Base-by-base conservation (phyloP, 345 rosid genomes). In the Ailanthus altissimus region DNA sequence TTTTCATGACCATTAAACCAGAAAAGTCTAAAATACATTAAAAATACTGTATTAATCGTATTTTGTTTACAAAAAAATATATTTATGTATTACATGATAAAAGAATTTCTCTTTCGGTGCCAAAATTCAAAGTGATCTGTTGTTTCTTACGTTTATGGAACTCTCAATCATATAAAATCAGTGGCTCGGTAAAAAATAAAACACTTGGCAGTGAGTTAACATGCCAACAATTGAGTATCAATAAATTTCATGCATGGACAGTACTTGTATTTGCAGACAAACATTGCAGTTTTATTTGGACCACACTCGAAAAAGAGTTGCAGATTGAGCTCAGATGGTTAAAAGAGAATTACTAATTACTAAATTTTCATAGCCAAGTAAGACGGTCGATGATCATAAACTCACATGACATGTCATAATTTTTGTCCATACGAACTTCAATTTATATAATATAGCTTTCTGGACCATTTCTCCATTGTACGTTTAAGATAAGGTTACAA, bases 401-500 rank as follows among this genome's bases (percentile, higher is more conserved):
- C 21, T 14, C 53, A 12, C 1, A 10, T 25, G 40, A 47, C 36
- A 47, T 49, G 23, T 67, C 40, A 46, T 6, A 14, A 2, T 47
- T 46, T 18, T 32, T 36, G 46, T 36, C 42, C 20, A 14, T 2
- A 13, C 9, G 21, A 36, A 12, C 8, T 23, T 67, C 5, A 45
- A 45, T 25, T 45, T 23, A 23, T 3, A n/a, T n/a, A n/a, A n/a
- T n/a, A n/a, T n/a, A n/a, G n/a, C n/a, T n/a, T n/a, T n/a, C 18
- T 8, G 32, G 38, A 43, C 12, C 28, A 15, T 0, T 25, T 46
- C 72, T 14, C 38, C 12, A 32, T 1, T 32, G 38, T 5, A 12
- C 21, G 0, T 16, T 15, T 11, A 51, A 43, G 79, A 56, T 62
- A 64, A 70, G 70, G n/a, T 58, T 45, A 51, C 64, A 61, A 50